These are phyloP conservation scores for Dentipellis sp. DNA, from an alignment of 768 basidiomycete genomes.

Conservation along the genomic window DNA sequence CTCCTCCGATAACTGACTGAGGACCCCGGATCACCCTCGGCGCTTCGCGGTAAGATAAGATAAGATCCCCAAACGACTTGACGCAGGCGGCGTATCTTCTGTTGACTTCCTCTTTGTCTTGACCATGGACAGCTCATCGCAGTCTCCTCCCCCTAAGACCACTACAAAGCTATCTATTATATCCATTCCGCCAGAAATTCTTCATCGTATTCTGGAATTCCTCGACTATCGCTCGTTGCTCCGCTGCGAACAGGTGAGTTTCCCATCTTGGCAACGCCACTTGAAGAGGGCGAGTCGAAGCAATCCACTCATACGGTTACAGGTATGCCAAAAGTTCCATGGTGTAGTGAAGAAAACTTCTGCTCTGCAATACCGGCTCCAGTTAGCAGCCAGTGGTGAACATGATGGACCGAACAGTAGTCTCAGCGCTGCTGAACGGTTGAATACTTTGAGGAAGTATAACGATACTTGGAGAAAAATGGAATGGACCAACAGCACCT, in stretches of 20 bases:
- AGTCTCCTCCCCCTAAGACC: background rate
- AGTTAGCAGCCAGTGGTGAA: conserved; percentile 5
- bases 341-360: conserved; percentile 3
- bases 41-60: conserved; percentile 3
- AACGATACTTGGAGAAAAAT: conserved; percentile 7
- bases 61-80: conserved; percentile 1
- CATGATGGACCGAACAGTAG: conserved; percentile 5
- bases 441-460: conserved; percentile 2
- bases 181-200: conserved; percentile 4
- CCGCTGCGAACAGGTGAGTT: conserved; percentile 1
- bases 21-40: conserved; percentile 9
- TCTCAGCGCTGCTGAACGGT: background rate
- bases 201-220: conserved; percentile 1
- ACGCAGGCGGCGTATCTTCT: background rate
- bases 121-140: background rate
- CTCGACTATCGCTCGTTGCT: conserved; percentile 1
- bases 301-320: background rate
- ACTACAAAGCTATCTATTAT: background rate
- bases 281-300: no score
- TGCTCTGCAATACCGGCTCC: conserved; percentile 7
- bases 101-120: background rate
- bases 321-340: conserved; percentile 7
- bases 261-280: background rate
- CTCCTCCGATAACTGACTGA: background rate
- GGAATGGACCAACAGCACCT: conserved; percentile 1